Evolutionary conservation across 106 monocot genomes (phyloP).

Genomic region (Phalaenopsis aphrodite): DNA sequence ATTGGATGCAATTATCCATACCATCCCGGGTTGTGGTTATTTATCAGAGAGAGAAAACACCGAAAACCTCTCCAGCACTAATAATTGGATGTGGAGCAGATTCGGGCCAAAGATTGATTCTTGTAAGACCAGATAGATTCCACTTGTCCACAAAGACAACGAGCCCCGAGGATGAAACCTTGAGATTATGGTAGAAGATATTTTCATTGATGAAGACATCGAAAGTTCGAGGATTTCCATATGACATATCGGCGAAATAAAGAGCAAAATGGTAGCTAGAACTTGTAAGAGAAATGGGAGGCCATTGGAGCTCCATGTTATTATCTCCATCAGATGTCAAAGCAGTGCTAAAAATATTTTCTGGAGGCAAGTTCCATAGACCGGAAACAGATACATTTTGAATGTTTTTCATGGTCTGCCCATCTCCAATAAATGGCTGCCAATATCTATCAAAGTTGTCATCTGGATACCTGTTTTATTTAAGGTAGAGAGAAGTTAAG

Average conservation of each 20-base stretch:
- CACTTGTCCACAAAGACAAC: conserved; percentile 58
- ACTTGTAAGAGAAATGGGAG: conserved; percentile 44
- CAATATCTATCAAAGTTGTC: conserved; percentile 77
- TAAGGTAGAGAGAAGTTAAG: neutral
- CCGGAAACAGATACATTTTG: conserved; percentile 40
- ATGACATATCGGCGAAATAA: conserved; percentile 68
- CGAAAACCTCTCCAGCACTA: conserved; percentile 84
- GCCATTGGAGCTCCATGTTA: conserved; percentile 69
- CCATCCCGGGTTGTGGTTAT: conserved; percentile 63
- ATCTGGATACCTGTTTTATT: conserved; percentile 68
- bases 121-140: conserved; percentile 65
- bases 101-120: conserved; percentile 37
- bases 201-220: conserved; percentile 65
- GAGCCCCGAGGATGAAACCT: conserved; percentile 44
- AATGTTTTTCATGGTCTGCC: conserved; percentile 13
- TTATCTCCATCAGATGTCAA: conserved; percentile 31
- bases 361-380: conserved; percentile 89
- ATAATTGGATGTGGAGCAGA: conserved; percentile 49
- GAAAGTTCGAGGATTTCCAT: conserved; percentile 29
- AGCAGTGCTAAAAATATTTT: conserved; percentile 52
- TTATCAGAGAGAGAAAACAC: conserved; percentile 38
- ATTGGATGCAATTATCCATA: conserved; percentile 5
- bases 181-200: conserved; percentile 41
- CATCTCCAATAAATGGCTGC: conserved; percentile 48
- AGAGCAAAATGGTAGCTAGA: conserved; percentile 82